A percentile compares a stretch with the other conserved stretches of the same genome.
Conservation (phyloP, 2,329 filamentous ascomycete species). For the Paraphoma chrysanthemicola region DNA sequence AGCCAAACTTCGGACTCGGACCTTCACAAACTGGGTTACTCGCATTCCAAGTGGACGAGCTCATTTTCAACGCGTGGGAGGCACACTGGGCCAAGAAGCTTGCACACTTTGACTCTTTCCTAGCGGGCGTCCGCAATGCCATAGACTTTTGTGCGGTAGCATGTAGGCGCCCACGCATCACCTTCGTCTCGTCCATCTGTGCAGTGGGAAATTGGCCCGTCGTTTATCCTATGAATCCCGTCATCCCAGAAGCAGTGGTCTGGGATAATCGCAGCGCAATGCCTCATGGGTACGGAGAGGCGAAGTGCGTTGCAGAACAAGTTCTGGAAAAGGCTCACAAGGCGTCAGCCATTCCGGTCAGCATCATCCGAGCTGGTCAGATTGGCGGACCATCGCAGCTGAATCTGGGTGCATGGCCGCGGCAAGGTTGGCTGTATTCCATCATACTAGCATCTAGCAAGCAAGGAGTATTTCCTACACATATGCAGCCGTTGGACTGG, state of each 20-base stretch:
- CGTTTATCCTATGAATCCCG: not conserved
- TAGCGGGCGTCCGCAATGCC: slow-evolving; percentile 21
- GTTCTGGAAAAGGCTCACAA: slow-evolving; percentile 11
- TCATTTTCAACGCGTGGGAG: slow-evolving; percentile 62
- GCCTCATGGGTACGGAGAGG: slow-evolving; percentile 47
- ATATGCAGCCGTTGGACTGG: slow-evolving; percentile 19
- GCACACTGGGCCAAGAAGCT: slow-evolving; percentile 55
- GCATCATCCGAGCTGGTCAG: slow-evolving; percentile 19
- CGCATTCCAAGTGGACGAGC: slow-evolving; percentile 38
- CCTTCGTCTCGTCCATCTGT: slow-evolving; percentile 22
- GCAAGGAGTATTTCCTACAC: slow-evolving; percentile 3
- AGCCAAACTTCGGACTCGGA: not conserved
- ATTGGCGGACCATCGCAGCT: slow-evolving; percentile 10
- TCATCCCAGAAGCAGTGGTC: slow-evolving; percentile 23
- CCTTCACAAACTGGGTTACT: no score
- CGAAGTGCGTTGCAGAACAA: slow-evolving; percentile 33
- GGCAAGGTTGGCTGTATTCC: slow-evolving; percentile 15
- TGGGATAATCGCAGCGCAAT: slow-evolving; percentile 32
- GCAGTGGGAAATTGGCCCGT: slow-evolving; percentile 19
- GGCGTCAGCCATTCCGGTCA: slow-evolving; percentile 7
- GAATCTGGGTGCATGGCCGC: slow-evolving; percentile 6
- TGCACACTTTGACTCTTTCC: slow-evolving; percentile 24
- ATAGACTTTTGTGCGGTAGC: slow-evolving; percentile 3
- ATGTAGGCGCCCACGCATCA: slow-evolving; percentile 6
- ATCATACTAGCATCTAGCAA: slow-evolving; percentile 9